Evolutionary conservation across 441 rosid genomes (phyloP), one percentile per base, ranked within the genome.

Genomic region (Arabidopsis hybrid): DNA sequence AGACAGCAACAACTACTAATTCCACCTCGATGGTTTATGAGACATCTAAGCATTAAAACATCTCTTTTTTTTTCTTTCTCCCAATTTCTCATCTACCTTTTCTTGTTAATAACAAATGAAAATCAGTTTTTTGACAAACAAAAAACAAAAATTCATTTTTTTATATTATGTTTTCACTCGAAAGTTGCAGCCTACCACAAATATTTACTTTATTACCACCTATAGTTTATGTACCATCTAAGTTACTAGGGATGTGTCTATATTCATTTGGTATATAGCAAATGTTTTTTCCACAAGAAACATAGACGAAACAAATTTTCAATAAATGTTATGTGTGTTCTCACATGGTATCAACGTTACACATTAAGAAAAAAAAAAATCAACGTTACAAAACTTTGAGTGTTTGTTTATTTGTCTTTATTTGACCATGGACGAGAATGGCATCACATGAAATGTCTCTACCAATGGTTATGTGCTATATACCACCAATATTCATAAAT

Each of bases 1-100:
- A 50, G 77, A 78, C 85, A 71, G 69, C 79, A 68, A 65, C 83
- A 75, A 74, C 81, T 85, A 83, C 83, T 80, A 71, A 45, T 71
- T 64, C 68, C 18, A 34, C 63, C 66, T 63, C 63, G 59, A 53
- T 51, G 16, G 63, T 60, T 67, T 75, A 60, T 56, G 68, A 74
- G 73, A 60, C 78, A 51, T 55, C 39, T 65, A 39, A 58, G 36
- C 53, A 66, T 57, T 13, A 11, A 34, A 68, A 61, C 45, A 21
- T 42, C 21, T 53, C 42, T 2, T n/a, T n/a, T 71, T 29, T 56
- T 63, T 9, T 17, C 31, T 49, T 72, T 71, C 35, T 53, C 17
- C 32, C 58, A 31, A 63, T 42, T 65, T 58, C 12, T 52, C 32
- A 46, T 7, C 12, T 14, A 1, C 13, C 18, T 74, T 51, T 43